Conservation (phyloP, 140 eudicot species). For the Senecio squalidus region DNA sequence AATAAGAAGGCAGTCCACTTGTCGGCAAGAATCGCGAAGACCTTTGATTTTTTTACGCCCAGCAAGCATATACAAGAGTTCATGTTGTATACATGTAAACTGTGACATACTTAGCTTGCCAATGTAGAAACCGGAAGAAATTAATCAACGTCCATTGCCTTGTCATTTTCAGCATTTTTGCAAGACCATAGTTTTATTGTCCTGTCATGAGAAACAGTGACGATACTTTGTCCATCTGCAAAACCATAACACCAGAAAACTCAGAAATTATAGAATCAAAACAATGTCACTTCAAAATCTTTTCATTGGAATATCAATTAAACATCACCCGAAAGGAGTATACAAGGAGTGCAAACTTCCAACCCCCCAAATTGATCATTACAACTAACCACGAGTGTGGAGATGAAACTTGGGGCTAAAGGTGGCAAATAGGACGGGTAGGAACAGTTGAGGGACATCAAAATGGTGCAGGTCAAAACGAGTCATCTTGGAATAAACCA, state of each 20-base stretch:
- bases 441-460: no score
- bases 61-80: not conserved
- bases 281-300: not conserved
- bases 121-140: not conserved
- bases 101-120: not conserved
- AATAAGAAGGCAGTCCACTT: not conserved
- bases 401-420: no score
- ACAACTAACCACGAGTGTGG: no score
- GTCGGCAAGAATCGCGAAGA: not conserved
- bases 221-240: constrained; percentile 86
- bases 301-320: not conserved
- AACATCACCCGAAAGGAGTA: no score
- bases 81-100: not conserved
- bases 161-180: constrained; percentile 48
- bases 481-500: no score
- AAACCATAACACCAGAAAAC: not conserved
- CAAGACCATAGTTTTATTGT: constrained; percentile 84
- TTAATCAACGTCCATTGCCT: constrained; percentile 78
- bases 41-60: not conserved
- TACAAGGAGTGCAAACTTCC: no score
- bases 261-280: no score
- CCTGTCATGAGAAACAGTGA: constrained; percentile 87
- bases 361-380: no score
- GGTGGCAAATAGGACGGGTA: no score
- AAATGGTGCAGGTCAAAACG: no score